Evolutionary conservation across 495 filamentous ascomycete genomes (phyloP).

Genomic region (Neurospora sp.): DNA sequence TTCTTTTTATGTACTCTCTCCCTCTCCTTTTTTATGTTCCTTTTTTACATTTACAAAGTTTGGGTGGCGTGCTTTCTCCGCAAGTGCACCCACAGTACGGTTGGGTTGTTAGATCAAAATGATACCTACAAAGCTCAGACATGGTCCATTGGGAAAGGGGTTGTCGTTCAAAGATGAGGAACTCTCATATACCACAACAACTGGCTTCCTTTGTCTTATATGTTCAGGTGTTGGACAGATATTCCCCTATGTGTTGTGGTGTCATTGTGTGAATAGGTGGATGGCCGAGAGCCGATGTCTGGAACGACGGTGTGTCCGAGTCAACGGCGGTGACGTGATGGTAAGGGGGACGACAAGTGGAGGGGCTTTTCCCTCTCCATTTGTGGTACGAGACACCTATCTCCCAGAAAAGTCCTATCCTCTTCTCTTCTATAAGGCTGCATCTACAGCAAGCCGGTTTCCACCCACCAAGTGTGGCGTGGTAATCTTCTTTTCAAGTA

Average conservation of each 20-base stretch:
- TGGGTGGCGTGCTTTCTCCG: neutral
- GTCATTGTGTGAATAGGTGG: neutral
- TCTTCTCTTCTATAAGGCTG: neutral
- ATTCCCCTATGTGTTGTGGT: neutral
- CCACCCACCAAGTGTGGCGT: neutral
- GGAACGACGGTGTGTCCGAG: neutral
- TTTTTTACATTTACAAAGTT: neutral
- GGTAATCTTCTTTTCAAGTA: neutral
- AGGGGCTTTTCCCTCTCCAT: neutral
- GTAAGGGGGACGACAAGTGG: neutral
- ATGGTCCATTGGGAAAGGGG: neutral
- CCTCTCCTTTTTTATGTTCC: neutral
- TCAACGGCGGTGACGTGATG: neutral
- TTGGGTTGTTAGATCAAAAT: neutral
- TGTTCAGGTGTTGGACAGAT: neutral
- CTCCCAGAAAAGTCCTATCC: neutral
- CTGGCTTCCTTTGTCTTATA: neutral
- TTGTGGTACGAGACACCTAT: neutral
- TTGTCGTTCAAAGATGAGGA: neutral
- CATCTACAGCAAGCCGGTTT: neutral
- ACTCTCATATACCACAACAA: neutral
- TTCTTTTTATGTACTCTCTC: neutral
- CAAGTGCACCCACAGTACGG: neutral
- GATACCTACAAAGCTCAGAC: neutral
- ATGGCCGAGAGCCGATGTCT: too few relatives aligned